Percentiles rank a stretch among this genome's conserved stretches.
Evolutionary conservation across 805 yeast species (phyloP).

Genomic region (Candida nonsorbophila): DNA sequence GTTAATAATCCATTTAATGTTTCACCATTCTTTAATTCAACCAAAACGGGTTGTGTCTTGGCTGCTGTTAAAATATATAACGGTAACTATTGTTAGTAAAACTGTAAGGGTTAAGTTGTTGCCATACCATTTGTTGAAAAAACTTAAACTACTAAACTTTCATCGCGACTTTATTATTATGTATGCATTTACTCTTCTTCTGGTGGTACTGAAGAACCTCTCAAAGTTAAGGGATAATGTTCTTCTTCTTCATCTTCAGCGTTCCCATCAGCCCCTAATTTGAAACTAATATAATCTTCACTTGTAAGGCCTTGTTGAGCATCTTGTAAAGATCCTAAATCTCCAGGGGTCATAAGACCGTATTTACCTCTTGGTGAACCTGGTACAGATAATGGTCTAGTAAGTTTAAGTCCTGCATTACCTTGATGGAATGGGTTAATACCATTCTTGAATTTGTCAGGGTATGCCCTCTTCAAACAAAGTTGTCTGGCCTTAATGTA

Average conservation of each 20-base stretch:
- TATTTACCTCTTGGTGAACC: conserved; percentile 84
- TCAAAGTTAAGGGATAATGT: conserved; percentile 42
- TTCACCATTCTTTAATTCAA: conserved; percentile 90
- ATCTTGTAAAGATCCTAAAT: conserved; percentile 93
- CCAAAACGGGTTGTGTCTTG: conserved; percentile 79
- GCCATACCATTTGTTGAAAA: conserved; percentile 5
- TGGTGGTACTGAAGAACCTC: conserved; percentile 45
- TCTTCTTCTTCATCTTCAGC: conserved; percentile 33
- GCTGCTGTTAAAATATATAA: conserved; percentile 85
- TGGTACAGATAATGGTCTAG: conserved; percentile 94
- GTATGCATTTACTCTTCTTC: conserved; percentile 14
- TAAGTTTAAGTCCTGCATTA: conserved; percentile 57
- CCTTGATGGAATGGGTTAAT: conserved; percentile 40
- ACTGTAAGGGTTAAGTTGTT: conserved; percentile 1
- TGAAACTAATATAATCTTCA: conserved; percentile 69
- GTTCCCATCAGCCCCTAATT: conserved; percentile 37
- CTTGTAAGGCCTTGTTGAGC: conserved; percentile 56
- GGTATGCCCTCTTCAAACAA: conserved; percentile 90
- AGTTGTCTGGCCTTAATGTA: conserved; percentile 91
- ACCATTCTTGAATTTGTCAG: conserved; percentile 64
- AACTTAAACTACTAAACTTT: background rate
- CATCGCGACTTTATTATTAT: too few relatives aligned
- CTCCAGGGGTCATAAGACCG: conserved; percentile 94
- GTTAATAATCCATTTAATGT: conserved; percentile 77
- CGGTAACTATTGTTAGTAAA: conserved; percentile 58